Evolutionary conservation across 495 filamentous ascomycete species (phyloP), one percentile per base, ranked within the genome.

Genomic region (Trichocladium uniseriatum): DNA sequence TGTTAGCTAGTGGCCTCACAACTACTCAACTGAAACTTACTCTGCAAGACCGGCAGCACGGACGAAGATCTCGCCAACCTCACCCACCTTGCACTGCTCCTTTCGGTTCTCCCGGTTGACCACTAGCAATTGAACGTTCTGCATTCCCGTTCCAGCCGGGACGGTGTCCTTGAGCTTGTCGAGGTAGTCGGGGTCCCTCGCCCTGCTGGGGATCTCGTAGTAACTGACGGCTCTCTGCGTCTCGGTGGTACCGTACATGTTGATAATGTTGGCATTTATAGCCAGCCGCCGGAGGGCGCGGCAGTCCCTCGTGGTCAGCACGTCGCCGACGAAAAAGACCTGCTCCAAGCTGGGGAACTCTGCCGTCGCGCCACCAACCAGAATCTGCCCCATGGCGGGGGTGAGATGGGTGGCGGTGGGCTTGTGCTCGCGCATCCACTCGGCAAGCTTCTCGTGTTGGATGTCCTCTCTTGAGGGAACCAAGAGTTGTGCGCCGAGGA

Each of bases 191-290:
- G 84, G 79, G 53, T 91, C 78, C 35, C 76, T 69, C 6, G 72
- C 77, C 21, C 78, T 70, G 54, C 83, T 84, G 0, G 85, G 87
- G 18, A 96, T 80, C 58, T 92, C 83, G 62, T 78, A 98, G 67
- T 86, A 98, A 52, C 79, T 84, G 31, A 98, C 92, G 0, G 87
- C 82, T 46, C 90, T 71, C 60, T 89, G 84, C 0, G 89, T 94
- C 62, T 97, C 90, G 0, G 90, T 95, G 0, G 89, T 92, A 31
- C 89, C 87, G 59, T 91, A 95, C 84, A 92, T 88, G 69, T 92
- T 91, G 49, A 89, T 79, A 45, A 95, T 90, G 52, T 75, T 76
- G 35, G 80, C 81, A 50, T 95, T 95, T 0, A 77, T 73, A 0
- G 89, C 92, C 32, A 97, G 75, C 15, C 75, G 71, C 46, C 89